Conservation (phyloP, 2,329 filamentous ascomycete genomes). For the Chrysosporium queenslandicum region DNA sequence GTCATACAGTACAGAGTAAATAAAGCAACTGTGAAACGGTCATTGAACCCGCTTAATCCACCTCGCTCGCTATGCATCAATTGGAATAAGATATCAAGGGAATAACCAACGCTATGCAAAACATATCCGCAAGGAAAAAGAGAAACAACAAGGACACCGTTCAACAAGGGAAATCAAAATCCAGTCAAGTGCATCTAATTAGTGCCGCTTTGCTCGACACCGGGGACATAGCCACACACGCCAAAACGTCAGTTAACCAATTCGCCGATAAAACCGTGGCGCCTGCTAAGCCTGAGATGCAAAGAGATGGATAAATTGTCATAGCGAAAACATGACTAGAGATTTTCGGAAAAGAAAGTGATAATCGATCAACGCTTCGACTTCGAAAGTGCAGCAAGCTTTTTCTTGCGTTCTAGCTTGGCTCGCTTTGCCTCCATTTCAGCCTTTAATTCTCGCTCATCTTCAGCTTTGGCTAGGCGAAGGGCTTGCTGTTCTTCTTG, state of each 20-base stretch:
- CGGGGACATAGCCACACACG: not conserved
- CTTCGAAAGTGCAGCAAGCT: conserved; percentile 31
- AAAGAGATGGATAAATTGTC: not conserved
- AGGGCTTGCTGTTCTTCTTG: conserved; percentile 37
- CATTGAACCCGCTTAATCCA: not conserved
- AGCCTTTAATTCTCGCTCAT: conserved; percentile 37
- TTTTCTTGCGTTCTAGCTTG: conserved; percentile 39
- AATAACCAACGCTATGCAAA: conserved; percentile 7
- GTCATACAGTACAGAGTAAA: not conserved
- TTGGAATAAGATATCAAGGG: conserved; percentile 2
- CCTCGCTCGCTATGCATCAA: not conserved
- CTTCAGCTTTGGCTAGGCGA: conserved; percentile 35
- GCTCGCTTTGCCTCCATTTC: conserved; percentile 39
- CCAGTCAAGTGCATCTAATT: not conserved
- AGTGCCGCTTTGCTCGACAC: conserved; percentile 1
- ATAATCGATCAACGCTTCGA: conserved; percentile 21
- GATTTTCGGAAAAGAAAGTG: not conserved
- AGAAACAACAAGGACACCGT: not conserved
- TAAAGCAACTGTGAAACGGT: not conserved
- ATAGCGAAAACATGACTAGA: not conserved
- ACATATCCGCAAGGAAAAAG: not conserved
- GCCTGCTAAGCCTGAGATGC: not conserved
- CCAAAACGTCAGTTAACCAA: not conserved
- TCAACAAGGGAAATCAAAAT: not conserved
- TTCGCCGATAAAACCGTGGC: conserved; percentile 2